A percentile compares a stretch with the other conserved stretches of the same genome.
Evolutionary conservation across 768 basidiomycete genomes (phyloP).

Genomic region (Zangia roseola): DNA sequence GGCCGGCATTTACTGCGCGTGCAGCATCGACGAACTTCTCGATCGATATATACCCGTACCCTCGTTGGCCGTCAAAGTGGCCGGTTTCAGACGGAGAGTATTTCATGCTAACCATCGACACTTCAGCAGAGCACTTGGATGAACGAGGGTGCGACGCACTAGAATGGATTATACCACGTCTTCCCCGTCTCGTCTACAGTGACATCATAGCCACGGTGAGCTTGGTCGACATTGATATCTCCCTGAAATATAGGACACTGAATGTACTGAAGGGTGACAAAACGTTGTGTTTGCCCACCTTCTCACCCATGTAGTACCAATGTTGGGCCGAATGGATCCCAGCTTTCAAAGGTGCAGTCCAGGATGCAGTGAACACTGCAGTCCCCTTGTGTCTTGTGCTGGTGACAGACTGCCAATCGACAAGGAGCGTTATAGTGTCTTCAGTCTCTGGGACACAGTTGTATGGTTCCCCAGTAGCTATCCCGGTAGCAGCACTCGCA

Average conservation of each 20-base stretch:
- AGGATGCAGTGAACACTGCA: conserved; percentile 90
- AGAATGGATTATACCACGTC: conserved; percentile 87
- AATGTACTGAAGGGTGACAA: background rate
- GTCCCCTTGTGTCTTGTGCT: conserved; percentile 79
- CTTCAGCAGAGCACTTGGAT: conserved; percentile 5
- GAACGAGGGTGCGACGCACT: conserved; percentile 50
- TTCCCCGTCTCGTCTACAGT: conserved; percentile 85
- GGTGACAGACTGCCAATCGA: conserved; percentile 86
- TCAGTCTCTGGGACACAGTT: conserved; percentile 86
- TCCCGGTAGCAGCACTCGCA: conserved; percentile 87
- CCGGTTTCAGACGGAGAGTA: conserved; percentile 90
- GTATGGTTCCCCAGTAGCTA: conserved; percentile 86
- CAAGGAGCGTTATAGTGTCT: conserved; percentile 92
- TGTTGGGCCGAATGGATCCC: conserved; percentile 91
- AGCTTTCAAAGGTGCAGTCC: conserved; percentile 88
- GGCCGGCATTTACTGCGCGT: conserved; percentile 71
- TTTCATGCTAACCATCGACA: conserved; percentile 66
- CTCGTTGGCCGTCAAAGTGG: conserved; percentile 91
- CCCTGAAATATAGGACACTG: conserved; percentile 49
- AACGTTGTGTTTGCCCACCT: conserved; percentile 42
- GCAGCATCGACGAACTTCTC: conserved; percentile 90
- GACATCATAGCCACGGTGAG: conserved; percentile 90
- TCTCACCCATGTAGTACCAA: conserved; percentile 95
- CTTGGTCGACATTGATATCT: conserved; percentile 90
- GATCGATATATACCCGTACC: conserved; percentile 89